A percentile compares a stretch with the other conserved stretches of the same genome.
phyloP scores from a whole-genome alignment of 441 rosid genomes.

The Rhodomyrtus psidioides region DNA sequence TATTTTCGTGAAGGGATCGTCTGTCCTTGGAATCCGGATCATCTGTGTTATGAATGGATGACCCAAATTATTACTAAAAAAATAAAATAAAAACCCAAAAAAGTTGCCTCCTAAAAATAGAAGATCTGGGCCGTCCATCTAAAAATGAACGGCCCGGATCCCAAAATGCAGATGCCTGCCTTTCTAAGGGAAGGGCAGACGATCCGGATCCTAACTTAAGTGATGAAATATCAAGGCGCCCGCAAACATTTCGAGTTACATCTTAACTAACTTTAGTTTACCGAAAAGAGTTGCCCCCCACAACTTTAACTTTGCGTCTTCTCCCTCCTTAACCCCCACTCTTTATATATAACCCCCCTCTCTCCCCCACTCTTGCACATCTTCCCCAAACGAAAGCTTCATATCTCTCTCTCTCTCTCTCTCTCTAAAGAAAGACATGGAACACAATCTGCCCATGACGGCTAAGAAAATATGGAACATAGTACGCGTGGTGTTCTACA shows the following conservation, averaged over 20 bases:
- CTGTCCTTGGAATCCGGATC: too few relatives aligned
- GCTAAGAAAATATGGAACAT: constrained; percentile 56
- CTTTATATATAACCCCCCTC: constrained; percentile 24
- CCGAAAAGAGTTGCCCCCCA: not conserved
- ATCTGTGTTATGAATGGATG: too few relatives aligned
- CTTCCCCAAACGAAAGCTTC: constrained; percentile 1
- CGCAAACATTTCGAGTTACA: not conserved
- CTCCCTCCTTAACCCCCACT: not conserved
- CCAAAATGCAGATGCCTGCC: too few relatives aligned
- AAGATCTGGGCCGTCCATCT: too few relatives aligned
- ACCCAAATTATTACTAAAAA: too few relatives aligned
- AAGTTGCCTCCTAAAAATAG: too few relatives aligned
- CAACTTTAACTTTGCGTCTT: not conserved
- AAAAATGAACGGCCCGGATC: too few relatives aligned
- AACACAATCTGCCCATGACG: constrained; percentile 36
- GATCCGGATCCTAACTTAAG: too few relatives aligned
- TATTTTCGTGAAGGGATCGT: too few relatives aligned
- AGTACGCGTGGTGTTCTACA: constrained; percentile 52
- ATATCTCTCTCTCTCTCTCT: not conserved
- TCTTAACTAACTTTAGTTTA: not conserved
- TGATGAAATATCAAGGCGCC: not conserved
- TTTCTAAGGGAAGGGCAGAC: too few relatives aligned
- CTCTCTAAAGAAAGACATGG: constrained; percentile 32
- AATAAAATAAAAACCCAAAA: too few relatives aligned
- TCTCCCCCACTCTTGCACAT: constrained; percentile 1